These are phyloP conservation scores for Trichosporon sp. DNA, from an alignment of 1,284 basidiomycete species.

Conservation along the genomic window DNA sequence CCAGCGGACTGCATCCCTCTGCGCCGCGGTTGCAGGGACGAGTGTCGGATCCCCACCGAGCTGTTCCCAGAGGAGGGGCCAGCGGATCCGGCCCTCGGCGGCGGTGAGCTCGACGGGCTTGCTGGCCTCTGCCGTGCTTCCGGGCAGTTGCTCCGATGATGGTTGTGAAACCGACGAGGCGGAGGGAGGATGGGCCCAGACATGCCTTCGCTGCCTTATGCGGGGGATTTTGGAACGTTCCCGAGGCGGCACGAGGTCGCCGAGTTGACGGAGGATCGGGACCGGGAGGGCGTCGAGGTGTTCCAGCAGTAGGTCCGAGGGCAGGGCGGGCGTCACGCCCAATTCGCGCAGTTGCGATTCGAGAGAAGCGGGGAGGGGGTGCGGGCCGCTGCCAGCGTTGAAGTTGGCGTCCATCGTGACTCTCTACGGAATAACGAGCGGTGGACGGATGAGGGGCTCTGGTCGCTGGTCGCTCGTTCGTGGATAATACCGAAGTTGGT, in stretches of 20 bases:
- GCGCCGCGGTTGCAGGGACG: slow-evolving; percentile 26
- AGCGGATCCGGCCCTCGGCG: slow-evolving; percentile 44
- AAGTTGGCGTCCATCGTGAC: too few species aligned
- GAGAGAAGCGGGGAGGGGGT: background rate
- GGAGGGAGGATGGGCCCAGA: slow-evolving; percentile 35
- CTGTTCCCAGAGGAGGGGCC: slow-evolving; percentile 54
- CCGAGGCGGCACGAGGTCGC: slow-evolving; percentile 35
- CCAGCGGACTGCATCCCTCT: slow-evolving; percentile 43
- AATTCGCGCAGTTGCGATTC: background rate
- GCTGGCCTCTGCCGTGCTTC: slow-evolving; percentile 8
- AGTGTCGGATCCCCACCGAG: slow-evolving; percentile 44
- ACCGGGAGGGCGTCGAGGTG: slow-evolving; percentile 22
- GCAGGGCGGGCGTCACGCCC: background rate
- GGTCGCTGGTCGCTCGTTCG: too few species aligned
- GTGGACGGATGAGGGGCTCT: too few species aligned
- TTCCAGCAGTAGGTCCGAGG: background rate
- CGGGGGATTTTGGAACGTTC: slow-evolving; percentile 41
- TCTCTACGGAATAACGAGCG: too few species aligned
- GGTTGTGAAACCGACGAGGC: background rate
- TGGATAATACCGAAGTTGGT: too few species aligned
- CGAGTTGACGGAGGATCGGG: slow-evolving; percentile 6
- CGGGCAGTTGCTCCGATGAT: background rate
- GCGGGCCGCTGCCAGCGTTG: too few species aligned
- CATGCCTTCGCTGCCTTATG: slow-evolving; percentile 47
- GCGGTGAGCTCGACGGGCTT: slow-evolving; percentile 34